Conservation (phyloP, 495 filamentous ascomycete species). For the Bryoglossum gracile region DNA sequence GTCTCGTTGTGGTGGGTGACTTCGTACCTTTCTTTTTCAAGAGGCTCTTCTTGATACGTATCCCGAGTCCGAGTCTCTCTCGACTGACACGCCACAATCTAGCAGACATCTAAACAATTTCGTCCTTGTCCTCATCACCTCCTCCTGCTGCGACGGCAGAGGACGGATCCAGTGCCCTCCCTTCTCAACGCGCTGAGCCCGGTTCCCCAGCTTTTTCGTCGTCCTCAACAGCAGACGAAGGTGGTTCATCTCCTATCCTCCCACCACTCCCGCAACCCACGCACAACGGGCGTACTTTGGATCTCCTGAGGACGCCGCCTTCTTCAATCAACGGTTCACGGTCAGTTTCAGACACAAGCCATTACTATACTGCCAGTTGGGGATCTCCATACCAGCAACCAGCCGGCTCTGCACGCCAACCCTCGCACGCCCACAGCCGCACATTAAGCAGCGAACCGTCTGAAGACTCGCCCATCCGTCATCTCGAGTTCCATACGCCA, state of each 20-base stretch:
- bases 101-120: conserved; percentile 36
- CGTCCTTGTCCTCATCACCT: conserved; percentile 40
- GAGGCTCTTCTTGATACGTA: no score
- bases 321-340: conserved; percentile 19
- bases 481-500: conserved; percentile 40
- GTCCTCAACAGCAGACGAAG: conserved; percentile 44
- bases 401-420: conserved; percentile 33
- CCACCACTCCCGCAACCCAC: conserved; percentile 44
- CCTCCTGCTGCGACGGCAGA: conserved; percentile 48
- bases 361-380: conserved; percentile 62
- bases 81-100: conserved; percentile 5
- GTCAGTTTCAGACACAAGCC: conserved; percentile 10
- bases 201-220: conserved; percentile 38
- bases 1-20: conserved; percentile 45
- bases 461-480: conserved; percentile 43
- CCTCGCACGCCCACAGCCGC: conserved; percentile 34
- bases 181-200: conserved; percentile 5
- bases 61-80: no score
- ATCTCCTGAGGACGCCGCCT: conserved; percentile 43
- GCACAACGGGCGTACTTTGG: conserved; percentile 39
- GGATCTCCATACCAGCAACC: conserved; percentile 59
- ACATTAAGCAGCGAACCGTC: conserved; percentile 43
- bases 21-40: no score
- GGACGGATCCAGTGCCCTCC: conserved; percentile 32
- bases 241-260: conserved; percentile 43